Conservation (phyloP, 2,329 filamentous ascomycete genomes). For the Sarocladiaceae sp. region DNA sequence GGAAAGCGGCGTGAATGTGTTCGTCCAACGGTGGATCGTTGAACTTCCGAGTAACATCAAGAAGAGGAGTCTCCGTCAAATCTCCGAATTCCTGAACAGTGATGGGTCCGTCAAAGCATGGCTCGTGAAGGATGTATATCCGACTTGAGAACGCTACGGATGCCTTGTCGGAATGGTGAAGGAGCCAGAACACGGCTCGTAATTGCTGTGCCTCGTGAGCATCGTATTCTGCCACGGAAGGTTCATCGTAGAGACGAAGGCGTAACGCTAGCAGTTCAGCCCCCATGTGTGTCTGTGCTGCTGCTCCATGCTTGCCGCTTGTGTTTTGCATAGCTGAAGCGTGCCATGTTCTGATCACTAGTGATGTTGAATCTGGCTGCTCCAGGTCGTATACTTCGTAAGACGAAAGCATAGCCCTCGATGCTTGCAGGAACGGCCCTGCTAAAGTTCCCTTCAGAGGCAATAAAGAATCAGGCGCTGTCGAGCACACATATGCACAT, state of each 20-base stretch:
- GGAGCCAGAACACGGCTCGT: conserved; percentile 11
- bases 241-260: conserved; percentile 10
- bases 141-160: conserved; percentile 2
- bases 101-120: background rate
- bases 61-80: background rate
- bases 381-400: conserved; percentile 13
- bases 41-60: conserved; percentile 1
- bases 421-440: conserved; percentile 11
- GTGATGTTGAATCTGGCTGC: conserved; percentile 10
- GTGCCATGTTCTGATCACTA: conserved; percentile 11
- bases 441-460: background rate
- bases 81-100: conserved; percentile 2
- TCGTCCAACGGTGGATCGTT: background rate
- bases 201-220: conserved; percentile 10
- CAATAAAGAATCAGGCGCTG: background rate
- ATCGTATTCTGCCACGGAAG: background rate
- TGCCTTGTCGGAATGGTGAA: conserved; percentile 11
- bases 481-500: conserved; percentile 9
- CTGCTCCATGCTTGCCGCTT: conserved; percentile 10
- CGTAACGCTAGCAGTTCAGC: conserved; percentile 9
- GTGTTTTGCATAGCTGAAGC: conserved; percentile 12
- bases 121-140: conserved; percentile 3
- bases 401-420: conserved; percentile 10
- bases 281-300: conserved; percentile 10
- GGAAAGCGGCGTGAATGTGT: background rate